Conservation (phyloP, 169 alveolate species). For the Nephromyces sp. region DNA sequence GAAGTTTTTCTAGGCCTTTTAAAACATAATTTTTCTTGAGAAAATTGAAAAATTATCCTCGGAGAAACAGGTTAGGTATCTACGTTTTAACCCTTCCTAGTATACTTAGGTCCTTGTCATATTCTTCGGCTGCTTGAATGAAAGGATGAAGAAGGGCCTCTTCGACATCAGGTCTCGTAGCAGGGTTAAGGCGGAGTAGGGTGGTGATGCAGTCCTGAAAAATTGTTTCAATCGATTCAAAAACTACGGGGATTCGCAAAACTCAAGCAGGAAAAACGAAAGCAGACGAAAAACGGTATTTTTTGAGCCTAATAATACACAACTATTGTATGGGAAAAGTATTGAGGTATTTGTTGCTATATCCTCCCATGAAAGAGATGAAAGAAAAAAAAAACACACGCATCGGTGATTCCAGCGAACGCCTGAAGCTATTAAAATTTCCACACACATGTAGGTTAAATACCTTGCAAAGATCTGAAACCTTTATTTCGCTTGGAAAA, state of each 20-base stretch:
- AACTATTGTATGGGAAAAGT: not conserved
- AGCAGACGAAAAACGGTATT: too few relatives aligned
- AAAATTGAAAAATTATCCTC: too few relatives aligned
- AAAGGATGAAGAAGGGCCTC: not conserved
- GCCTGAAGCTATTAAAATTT: not conserved
- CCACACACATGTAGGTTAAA: not conserved
- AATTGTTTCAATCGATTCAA: not conserved
- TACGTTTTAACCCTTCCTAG: too few relatives aligned
- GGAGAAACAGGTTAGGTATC: too few relatives aligned
- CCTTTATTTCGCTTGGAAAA: not conserved
- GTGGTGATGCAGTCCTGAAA: too few relatives aligned
- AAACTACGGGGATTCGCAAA: not conserved
- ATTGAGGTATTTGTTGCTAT: not conserved
- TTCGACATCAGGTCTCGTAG: not conserved
- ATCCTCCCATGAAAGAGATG: not conserved
- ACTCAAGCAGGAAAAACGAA: too few relatives aligned
- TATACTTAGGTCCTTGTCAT: not conserved
- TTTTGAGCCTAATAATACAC: not conserved
- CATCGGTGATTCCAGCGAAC: too few relatives aligned
- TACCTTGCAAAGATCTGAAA: not conserved
- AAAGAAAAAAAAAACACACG: too few relatives aligned
- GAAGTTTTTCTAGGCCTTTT: too few relatives aligned
- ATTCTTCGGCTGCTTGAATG: not conserved
- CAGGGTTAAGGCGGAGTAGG: not conserved
- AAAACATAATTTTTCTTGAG: too few relatives aligned